Base-by-base conservation (phyloP, 1,139 yeast species). In the Suhomyces bokatorum region DNA sequence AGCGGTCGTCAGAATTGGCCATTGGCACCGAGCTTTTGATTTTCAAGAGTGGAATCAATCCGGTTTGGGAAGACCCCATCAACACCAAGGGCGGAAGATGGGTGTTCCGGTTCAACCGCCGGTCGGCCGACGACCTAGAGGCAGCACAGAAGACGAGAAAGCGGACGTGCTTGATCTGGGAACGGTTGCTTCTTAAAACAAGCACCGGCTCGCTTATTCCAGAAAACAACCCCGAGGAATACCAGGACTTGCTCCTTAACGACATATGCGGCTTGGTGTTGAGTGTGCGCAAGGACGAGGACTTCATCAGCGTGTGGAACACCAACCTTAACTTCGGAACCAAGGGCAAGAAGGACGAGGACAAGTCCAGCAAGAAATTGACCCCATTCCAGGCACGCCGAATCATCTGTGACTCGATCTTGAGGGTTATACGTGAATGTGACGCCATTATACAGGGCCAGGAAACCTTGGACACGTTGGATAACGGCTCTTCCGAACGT, bases 21-120 rank as follows among this genome's bases (percentile, higher is more conserved):
- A 67, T 70, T 46, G 84, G 85, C 24, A 73, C 83, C 33, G 87
- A 82, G 58, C 71, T 78, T 50, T 80, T 81, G 49, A 62, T 83
- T 13, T 83, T 84, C 64, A 80, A 81, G 54, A 70, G 78, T 37
- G 87, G 87, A 2, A 77, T 83, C 36, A 78, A 78, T 55, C 89
- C 89, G 15, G 80, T 81, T 46, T 83, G 88, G 87, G 88, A 83
- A 59, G 88, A 83, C 57, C 85, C 87, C 2, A 69, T 74, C 45
- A 83, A 83, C 57, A 64, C 75, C 39, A 68, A 73, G 43, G 88
- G 88, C 34, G 89, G 89, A 3, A 71, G 86, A 54, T 83, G 87
- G 87, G 77, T 78, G 31, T 75, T 80, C 53, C 69, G 83, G 48
- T 73, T 81, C 57, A 63, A 61, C 51, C 67, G 75, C 46, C 62